These are phyloP conservation scores for Myriosclerotinia scirpicola DNA, from an alignment of 2,329 filamentous ascomycete genomes.

Conservation along the genomic window DNA sequence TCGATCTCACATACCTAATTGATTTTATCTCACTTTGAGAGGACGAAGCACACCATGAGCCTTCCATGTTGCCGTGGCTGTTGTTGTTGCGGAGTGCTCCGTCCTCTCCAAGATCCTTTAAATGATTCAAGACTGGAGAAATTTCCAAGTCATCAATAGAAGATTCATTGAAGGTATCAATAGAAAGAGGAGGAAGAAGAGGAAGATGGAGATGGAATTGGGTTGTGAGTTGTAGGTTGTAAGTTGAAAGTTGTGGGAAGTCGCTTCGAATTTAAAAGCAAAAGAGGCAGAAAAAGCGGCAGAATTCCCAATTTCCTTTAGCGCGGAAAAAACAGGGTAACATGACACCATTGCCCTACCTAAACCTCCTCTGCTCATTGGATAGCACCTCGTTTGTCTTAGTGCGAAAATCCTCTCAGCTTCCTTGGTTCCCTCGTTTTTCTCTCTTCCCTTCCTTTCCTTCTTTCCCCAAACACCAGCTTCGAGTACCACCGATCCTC, in stretches of 20 bases:
- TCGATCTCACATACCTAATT: neutral
- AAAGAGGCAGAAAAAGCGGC: neutral
- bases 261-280: too few species aligned
- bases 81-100: neutral
- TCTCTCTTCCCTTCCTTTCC: neutral
- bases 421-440: too few species aligned
- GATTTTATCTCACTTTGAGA: neutral
- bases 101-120: neutral
- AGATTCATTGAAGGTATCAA: too few species aligned
- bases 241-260: neutral
- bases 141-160: neutral
- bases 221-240: neutral
- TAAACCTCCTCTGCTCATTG: neutral
- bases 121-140: neutral
- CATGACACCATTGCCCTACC: constrained; percentile 4
- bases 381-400: neutral
- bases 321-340: constrained; percentile 1
- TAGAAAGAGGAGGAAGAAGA: too few species aligned
- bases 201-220: neutral
- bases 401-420: neutral
- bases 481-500: neutral
- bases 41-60: neutral
- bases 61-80: neutral
- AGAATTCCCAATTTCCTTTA: neutral
- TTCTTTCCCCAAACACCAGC: neutral